These are phyloP conservation scores for Lachnellula occidentalis DNA, from an alignment of 2,329 filamentous ascomycete genomes.

Conservation along the genomic window DNA sequence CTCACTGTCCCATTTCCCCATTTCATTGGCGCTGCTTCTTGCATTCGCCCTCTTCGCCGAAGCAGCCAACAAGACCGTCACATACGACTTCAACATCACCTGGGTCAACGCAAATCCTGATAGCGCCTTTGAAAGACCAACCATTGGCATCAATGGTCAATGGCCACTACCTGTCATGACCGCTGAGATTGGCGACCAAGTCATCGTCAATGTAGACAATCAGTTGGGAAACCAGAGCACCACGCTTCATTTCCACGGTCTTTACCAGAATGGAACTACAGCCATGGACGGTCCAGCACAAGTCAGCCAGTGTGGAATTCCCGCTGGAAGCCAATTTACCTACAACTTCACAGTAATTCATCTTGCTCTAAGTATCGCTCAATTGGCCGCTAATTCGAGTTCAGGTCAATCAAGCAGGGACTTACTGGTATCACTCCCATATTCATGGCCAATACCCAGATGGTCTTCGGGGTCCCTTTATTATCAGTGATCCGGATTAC, in stretches of 20 bases:
- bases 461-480: slow-evolving; percentile 50
- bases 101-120: slow-evolving; percentile 73
- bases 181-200: slow-evolving; percentile 53
- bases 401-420: slow-evolving; percentile 58
- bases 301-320: slow-evolving; percentile 63
- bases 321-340: slow-evolving; percentile 57
- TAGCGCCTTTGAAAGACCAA: slow-evolving; percentile 55
- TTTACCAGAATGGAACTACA: slow-evolving; percentile 62
- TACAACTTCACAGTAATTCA: slow-evolving; percentile 59
- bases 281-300: slow-evolving; percentile 63
- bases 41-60: slow-evolving; percentile 30
- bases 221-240: slow-evolving; percentile 50
- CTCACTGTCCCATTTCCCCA: slow-evolving; percentile 39
- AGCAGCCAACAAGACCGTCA: slow-evolving; percentile 40
- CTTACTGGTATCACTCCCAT: slow-evolving; percentile 71
- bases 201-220: slow-evolving; percentile 37
- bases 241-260: slow-evolving; percentile 64
- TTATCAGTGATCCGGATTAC: slow-evolving; percentile 47
- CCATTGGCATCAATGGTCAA: slow-evolving; percentile 70
- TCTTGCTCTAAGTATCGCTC: background rate
- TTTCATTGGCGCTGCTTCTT: slow-evolving; percentile 29
- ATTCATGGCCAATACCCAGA: slow-evolving; percentile 51
- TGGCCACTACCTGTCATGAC: slow-evolving; percentile 68
- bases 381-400: slow-evolving; percentile 38
- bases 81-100: slow-evolving; percentile 61